Percentiles rank a stretch among this genome's conserved stretches.
These are phyloP conservation scores for Rhodotorula mucilaginosa DNA, from an alignment of 1,284 basidiomycete species.

Conservation along the genomic window DNA sequence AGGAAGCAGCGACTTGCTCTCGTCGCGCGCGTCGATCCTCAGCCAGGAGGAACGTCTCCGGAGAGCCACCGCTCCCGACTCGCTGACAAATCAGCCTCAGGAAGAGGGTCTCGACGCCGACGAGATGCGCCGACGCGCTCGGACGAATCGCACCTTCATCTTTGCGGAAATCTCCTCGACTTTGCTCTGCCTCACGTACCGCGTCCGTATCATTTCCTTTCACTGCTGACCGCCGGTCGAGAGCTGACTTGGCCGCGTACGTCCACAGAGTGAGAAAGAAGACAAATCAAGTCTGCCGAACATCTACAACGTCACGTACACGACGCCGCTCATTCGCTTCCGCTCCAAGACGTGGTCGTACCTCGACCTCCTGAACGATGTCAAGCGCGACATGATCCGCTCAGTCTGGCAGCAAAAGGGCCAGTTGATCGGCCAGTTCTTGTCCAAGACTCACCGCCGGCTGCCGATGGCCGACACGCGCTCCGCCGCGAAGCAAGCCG, in stretches of 20 bases:
- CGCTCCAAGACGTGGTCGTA: constrained; percentile 84
- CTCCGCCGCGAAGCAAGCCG: constrained; percentile 20
- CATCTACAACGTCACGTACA: constrained; percentile 56
- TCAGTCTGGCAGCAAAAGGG: constrained; percentile 51
- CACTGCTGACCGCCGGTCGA: not conserved
- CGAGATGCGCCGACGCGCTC: constrained; percentile 53
- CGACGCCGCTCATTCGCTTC: constrained; percentile 64
- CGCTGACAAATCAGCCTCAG: constrained; percentile 10
- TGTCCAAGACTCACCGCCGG: constrained; percentile 23
- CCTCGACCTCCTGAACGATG: constrained; percentile 74
- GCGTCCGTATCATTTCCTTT: constrained; percentile 46
- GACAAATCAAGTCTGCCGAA: constrained; percentile 53
- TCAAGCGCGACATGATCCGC: constrained; percentile 60
- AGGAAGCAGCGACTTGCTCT: not conserved
- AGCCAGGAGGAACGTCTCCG: constrained; percentile 30
- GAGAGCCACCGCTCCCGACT: constrained; percentile 25
- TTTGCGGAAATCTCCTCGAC: constrained; percentile 73
- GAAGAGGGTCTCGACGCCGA: constrained; percentile 46
- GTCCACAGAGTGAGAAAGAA: constrained; percentile 51
- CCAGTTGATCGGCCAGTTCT: constrained; percentile 35
- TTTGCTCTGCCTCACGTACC: constrained; percentile 52
- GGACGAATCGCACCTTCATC: constrained; percentile 65
- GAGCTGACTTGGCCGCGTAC: constrained; percentile 53
- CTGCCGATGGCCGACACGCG: constrained; percentile 26
- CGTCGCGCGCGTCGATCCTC: constrained; percentile 21